Evolutionary conservation across 495 filamentous ascomycete genomes (phyloP).

Genomic region (Cryomyces antarcticus): DNA sequence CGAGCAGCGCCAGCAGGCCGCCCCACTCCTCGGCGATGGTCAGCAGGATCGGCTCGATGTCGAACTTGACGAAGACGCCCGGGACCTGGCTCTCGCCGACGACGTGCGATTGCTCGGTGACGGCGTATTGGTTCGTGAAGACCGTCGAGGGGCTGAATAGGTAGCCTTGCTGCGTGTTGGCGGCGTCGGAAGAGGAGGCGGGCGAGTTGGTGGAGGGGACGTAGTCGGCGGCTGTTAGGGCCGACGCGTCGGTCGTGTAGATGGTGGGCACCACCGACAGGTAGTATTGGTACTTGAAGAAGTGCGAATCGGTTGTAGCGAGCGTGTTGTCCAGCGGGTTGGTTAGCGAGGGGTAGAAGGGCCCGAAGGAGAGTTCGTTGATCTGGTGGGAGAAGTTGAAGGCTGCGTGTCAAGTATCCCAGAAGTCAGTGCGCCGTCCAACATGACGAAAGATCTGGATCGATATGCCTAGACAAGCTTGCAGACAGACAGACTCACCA

Average conservation of each 20-base stretch:
- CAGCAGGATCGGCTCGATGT: slow-evolving; percentile 89
- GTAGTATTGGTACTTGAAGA: slow-evolving; percentile 97
- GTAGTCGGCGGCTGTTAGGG: slow-evolving; percentile 17
- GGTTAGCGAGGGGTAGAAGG: slow-evolving; percentile 76
- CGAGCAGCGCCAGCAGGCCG: slow-evolving; percentile 47
- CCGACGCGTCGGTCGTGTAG: slow-evolving; percentile 46
- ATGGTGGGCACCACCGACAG: slow-evolving; percentile 90
- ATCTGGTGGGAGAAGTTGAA: slow-evolving; percentile 99
- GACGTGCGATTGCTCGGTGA: slow-evolving; percentile 56
- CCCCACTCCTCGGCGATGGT: slow-evolving; percentile 66
- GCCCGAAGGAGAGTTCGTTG: slow-evolving; percentile 89
- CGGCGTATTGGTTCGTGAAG: slow-evolving; percentile 95
- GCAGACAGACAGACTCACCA: slow-evolving; percentile 27
- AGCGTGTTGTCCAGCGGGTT: slow-evolving; percentile 91
- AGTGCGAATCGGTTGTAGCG: slow-evolving; percentile 51
- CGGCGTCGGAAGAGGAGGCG: slow-evolving; percentile 7
- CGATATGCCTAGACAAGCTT: neutral
- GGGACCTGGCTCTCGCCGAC: slow-evolving; percentile 55
- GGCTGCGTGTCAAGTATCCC: slow-evolving; percentile 20
- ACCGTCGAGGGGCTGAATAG: slow-evolving; percentile 27
- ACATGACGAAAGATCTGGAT: neutral
- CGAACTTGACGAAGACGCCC: slow-evolving; percentile 96
- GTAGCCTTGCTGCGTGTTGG: slow-evolving; percentile 11
- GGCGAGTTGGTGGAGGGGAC: slow-evolving; percentile 7
- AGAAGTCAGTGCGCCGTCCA: neutral